Evolutionary conservation across 768 basidiomycete genomes (phyloP).

Genomic region (Porpolomopsis calyptriformis): DNA sequence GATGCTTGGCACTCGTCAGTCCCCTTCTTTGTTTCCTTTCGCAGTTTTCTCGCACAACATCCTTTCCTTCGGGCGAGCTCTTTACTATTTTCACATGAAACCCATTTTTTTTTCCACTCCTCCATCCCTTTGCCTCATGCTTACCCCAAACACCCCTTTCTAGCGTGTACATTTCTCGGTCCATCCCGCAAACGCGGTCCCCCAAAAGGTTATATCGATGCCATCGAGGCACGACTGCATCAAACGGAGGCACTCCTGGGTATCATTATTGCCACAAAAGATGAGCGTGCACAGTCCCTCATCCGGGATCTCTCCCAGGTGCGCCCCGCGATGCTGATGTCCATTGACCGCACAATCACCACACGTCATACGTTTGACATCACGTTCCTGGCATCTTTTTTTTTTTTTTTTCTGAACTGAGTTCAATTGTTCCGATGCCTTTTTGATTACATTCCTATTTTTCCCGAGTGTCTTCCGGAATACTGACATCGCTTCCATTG

Average conservation of each 20-base stretch:
- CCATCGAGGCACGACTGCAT: slow-evolving; percentile 83
- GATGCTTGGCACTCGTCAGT: slow-evolving; percentile 58
- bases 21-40: slow-evolving; percentile 1
- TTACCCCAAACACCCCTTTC: slow-evolving; percentile 6
- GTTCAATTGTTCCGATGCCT: neutral
- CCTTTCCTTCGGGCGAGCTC: neutral
- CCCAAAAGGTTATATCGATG: slow-evolving; percentile 92
- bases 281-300: slow-evolving; percentile 32
- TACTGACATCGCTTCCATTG: slow-evolving; percentile 1
- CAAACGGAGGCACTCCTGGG: slow-evolving; percentile 86
- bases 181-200: slow-evolving; percentile 78
- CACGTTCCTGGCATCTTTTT: neutral
- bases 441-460: neutral
- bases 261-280: slow-evolving; percentile 52
- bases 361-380: neutral
- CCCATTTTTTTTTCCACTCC: neutral
- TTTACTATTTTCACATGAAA: neutral
- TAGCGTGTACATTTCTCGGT: slow-evolving; percentile 70
- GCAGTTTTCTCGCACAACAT: neutral
- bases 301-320: slow-evolving; percentile 44
- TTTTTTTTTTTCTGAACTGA: neutral
- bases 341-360: neutral
- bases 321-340: slow-evolving; percentile 9
- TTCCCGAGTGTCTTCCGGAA: too few species aligned
- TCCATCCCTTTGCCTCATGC: slow-evolving; percentile 8